Conservation (phyloP, 139 green algal genomes). For the Tetradesmus lagerheimii region DNA sequence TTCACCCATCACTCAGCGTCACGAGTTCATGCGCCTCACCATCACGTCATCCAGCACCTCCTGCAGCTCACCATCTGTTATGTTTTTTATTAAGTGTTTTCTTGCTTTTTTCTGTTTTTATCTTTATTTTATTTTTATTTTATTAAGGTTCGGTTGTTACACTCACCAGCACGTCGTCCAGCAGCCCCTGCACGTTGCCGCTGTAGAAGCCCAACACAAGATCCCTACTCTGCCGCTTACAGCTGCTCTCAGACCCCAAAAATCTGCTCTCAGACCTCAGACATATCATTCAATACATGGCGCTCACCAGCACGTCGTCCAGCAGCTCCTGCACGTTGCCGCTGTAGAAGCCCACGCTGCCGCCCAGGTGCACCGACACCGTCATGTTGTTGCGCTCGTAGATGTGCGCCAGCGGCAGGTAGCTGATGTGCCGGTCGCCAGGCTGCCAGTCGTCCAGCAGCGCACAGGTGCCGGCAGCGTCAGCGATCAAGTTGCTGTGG, state of each 20-base stretch:
- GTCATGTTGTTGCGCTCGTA: slow-evolving; percentile 90
- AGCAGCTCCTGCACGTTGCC: slow-evolving; percentile 90
- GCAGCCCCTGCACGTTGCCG: slow-evolving; percentile 87
- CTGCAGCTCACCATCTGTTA: too few species aligned
- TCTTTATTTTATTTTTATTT: too few species aligned
- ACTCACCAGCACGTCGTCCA: slow-evolving; percentile 82
- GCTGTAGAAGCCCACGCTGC: slow-evolving; percentile 87
- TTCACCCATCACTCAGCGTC: too few species aligned
- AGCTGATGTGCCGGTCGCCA: slow-evolving; percentile 86
- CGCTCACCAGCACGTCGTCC: slow-evolving; percentile 77
- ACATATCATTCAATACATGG: too few species aligned
- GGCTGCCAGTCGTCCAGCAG: slow-evolving; percentile 51
- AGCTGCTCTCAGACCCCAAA: too few species aligned
- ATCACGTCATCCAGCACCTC: too few species aligned
- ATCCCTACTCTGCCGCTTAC: too few species aligned
- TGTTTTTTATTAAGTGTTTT: too few species aligned
- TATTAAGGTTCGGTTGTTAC: too few species aligned
- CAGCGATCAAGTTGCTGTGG: slow-evolving; percentile 85
- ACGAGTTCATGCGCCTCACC: too few species aligned
- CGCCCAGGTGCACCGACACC: slow-evolving; percentile 67
- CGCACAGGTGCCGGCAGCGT: slow-evolving; percentile 51
- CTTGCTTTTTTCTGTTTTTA: too few species aligned
- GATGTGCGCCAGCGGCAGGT: slow-evolving; percentile 96
- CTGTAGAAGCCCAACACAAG: slow-evolving; percentile 95
- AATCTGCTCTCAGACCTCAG: too few species aligned